Evolutionary conservation across 108 stramenopile species (phyloP).

Genomic region (Chaetoceros muelleri): DNA sequence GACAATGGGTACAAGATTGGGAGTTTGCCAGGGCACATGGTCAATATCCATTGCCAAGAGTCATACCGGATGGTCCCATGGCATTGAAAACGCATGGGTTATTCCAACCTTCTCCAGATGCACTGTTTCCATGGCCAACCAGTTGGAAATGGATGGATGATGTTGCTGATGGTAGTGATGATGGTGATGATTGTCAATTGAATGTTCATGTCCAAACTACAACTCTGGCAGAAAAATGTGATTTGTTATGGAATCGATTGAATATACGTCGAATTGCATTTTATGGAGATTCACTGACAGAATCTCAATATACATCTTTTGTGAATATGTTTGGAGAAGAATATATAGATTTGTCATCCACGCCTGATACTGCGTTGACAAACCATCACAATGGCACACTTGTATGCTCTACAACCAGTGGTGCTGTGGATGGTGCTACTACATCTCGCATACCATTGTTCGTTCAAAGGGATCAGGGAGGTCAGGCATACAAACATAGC

Average conservation of each 20-base stretch:
- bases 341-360: background rate
- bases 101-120: background rate
- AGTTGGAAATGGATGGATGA: background rate
- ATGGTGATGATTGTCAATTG: background rate
- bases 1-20: background rate
- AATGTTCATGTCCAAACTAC: background rate
- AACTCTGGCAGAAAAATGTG: background rate
- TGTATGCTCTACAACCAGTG: no score
- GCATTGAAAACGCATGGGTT: background rate
- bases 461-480: background rate
- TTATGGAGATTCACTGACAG: conserved; percentile 9
- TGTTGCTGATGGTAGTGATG: background rate
- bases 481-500: background rate
- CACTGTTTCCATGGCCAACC: background rate
- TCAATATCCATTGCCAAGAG: background rate
- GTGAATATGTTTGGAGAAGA: background rate
- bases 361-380: background rate
- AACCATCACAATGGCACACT: background rate
- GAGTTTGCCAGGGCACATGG: background rate
- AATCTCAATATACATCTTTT: background rate
- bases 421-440: background rate
- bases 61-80: background rate
- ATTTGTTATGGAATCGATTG: no score
- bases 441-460: conserved; percentile 1
- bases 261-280: background rate